These are phyloP conservation scores for Mucor racemosus DNA, from an alignment of 371 early-diverging fungal genomes.

Conservation along the genomic window DNA sequence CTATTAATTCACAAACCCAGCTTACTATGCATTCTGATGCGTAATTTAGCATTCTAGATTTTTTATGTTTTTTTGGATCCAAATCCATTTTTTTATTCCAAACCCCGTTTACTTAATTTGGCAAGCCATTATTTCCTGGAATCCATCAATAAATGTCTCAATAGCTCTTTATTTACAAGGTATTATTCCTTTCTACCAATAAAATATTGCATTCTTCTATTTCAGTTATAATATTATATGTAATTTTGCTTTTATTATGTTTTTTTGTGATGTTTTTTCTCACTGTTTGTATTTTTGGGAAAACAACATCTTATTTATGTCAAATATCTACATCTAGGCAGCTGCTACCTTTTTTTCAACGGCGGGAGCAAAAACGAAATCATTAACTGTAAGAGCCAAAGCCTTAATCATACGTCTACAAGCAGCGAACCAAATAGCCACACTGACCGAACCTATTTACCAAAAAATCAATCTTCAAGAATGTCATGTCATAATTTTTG, in stretches of 20 bases:
- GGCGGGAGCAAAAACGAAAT: constrained; percentile 35
- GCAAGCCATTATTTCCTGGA: too few species aligned
- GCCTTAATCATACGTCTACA: constrained; percentile 63
- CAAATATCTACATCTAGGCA: background rate
- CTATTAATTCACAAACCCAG: too few species aligned
- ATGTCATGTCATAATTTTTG: background rate
- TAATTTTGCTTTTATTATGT: background rate
- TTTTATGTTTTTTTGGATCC: too few species aligned
- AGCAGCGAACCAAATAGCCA: constrained; percentile 73
- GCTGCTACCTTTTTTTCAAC: constrained; percentile 22
- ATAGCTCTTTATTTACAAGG: too few species aligned
- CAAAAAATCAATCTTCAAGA: background rate
- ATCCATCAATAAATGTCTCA: too few species aligned
- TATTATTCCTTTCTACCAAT: too few species aligned
- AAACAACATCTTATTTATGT: too few species aligned
- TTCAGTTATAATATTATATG: background rate
- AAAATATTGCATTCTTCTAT: too few species aligned
- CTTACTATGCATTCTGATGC: too few species aligned
- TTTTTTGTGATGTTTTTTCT: background rate
- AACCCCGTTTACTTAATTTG: too few species aligned
- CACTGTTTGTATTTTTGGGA: background rate
- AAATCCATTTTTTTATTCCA: too few species aligned
- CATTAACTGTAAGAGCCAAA: constrained; percentile 38
- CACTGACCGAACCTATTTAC: constrained; percentile 70
- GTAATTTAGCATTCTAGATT: too few species aligned